Base-by-base conservation (phyloP, 176 grass and related monocot species). In the Aegilops tauschii region DNA sequence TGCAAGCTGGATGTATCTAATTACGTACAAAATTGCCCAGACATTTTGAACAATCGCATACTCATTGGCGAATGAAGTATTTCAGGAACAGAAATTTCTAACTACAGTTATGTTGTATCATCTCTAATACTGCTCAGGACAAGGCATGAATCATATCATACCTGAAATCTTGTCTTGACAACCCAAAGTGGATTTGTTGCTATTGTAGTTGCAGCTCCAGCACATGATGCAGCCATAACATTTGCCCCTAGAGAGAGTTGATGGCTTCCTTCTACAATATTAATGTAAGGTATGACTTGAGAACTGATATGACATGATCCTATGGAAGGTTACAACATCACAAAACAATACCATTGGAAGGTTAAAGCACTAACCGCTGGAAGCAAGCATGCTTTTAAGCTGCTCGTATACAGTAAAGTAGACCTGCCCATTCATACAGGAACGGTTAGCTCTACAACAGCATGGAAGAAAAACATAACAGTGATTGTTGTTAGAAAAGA, bases 331-430 rank as follows among this genome's bases (percentile, higher is more conserved):
- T 76, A 31, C 73, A 76, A 76, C 49, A 14, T 44, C 73, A 1
- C 29, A 11, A 52, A 5, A 17, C 44, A 76, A 50, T 52, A 10
- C 70, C 83, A 79, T 14, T 80, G 32, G 31, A 32, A 84, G 25
- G 86, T 73, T 73, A 84, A 86, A 78, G 50, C 44, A 97, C 95
- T 79, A 88, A 98, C 96, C 96, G 61, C 83, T 87, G 67, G 91
- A 89, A 83, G 87, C 87, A 72, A 98, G 83, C 21, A 90, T 87
- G 70, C 86, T 88, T 92, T 98, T 98, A 80, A 95, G 88, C 71
- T 98, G 93, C 75, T 98, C 96, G 83, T 98, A 98, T 28, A 95
- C 92, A 79, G 88, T 98, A 86, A 98, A 98, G 63, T 98, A 98
- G 23, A 98, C 90, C 96, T 98, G 83, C 35, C 35, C 14, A 80